phyloP scores from a whole-genome alignment of 78 protist genomes.

The Pelomyxa schiedti region DNA sequence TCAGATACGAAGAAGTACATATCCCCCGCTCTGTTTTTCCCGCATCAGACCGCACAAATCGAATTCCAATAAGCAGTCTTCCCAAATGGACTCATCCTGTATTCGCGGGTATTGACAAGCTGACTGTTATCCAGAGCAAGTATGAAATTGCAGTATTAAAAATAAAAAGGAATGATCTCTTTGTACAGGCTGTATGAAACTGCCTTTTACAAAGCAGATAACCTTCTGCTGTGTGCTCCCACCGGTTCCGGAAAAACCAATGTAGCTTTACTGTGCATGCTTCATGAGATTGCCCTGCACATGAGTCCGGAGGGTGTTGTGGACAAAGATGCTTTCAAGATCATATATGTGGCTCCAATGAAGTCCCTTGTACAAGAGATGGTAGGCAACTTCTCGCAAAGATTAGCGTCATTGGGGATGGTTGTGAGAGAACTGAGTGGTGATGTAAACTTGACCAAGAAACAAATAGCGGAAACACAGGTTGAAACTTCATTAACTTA shows the following conservation, averaged over 20 bases:
- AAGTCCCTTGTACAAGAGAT: conserved; percentile 96
- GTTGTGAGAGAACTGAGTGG: conserved; percentile 93
- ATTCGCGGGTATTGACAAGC: conserved; percentile 28
- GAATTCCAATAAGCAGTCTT: conserved; percentile 23
- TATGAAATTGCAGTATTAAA: neutral
- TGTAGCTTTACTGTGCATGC: conserved; percentile 94
- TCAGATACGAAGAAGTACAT: conserved; percentile 68
- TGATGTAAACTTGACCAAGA: conserved; percentile 75
- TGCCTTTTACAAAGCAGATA: conserved; percentile 64
- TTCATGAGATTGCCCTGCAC: conserved; percentile 73
- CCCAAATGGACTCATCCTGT: conserved; percentile 79
- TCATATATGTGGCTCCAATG: conserved; percentile 99
- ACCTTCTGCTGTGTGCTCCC: conserved; percentile 97
- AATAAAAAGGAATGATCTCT: neutral
- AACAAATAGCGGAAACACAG: conserved; percentile 85
- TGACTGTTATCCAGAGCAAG: neutral
- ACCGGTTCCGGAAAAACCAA: conserved; percentile 99
- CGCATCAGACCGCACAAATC: conserved; percentile 17
- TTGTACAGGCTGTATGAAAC: conserved; percentile 41
- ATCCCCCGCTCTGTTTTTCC: conserved; percentile 59
- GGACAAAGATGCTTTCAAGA: conserved; percentile 56
- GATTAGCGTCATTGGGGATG: conserved; percentile 66
- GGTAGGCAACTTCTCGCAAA: conserved; percentile 66
- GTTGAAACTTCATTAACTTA: neutral
- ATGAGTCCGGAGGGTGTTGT: conserved; percentile 22